These are phyloP conservation scores for Sclerotinia glacialis DNA, from an alignment of 2,329 filamentous ascomycete genomes.

Conservation along the genomic window DNA sequence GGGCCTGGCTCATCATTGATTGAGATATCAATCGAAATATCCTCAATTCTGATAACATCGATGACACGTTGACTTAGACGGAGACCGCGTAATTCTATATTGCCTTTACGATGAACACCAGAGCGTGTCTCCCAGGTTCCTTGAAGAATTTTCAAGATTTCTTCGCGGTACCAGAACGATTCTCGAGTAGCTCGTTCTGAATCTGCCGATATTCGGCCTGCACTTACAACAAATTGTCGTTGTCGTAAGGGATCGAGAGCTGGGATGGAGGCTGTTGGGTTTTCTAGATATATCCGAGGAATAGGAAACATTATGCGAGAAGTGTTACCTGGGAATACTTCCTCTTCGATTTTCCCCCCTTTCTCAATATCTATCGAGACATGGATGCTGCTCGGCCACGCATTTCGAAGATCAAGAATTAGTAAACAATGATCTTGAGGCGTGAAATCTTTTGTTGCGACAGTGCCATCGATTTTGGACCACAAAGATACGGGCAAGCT, in stretches of 20 bases:
- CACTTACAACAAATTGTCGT: conserved; percentile 88
- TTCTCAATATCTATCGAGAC: conserved; percentile 53
- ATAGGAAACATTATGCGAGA: conserved; percentile 74
- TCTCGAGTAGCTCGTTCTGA: conserved; percentile 75
- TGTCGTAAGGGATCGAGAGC: conserved; percentile 77
- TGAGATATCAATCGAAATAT: conserved; percentile 65
- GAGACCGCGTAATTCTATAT: conserved; percentile 73
- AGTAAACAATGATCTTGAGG: conserved; percentile 72
- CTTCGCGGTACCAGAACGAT: conserved; percentile 88
- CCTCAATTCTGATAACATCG: conserved; percentile 76
- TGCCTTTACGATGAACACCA: conserved; percentile 56
- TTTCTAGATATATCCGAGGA: conserved; percentile 70
- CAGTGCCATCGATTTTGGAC: conserved; percentile 42
- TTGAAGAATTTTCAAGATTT: conserved; percentile 66
- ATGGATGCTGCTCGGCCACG: conserved; percentile 78
- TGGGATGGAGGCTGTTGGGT: conserved; percentile 75
- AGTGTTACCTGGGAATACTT: conserved; percentile 65
- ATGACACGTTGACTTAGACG: conserved; percentile 76
- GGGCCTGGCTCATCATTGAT: conserved; percentile 42
- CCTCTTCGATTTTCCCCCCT: conserved; percentile 42
- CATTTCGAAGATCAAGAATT: conserved; percentile 80
- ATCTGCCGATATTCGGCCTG: conserved; percentile 74
- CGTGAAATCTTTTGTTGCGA: conserved; percentile 41
- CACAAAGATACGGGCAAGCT: conserved; percentile 62
- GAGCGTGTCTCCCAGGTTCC: conserved; percentile 66